phyloP scores from a whole-genome alignment of 768 basidiomycete genomes.

The Dioszegia aurantiaca region DNA sequence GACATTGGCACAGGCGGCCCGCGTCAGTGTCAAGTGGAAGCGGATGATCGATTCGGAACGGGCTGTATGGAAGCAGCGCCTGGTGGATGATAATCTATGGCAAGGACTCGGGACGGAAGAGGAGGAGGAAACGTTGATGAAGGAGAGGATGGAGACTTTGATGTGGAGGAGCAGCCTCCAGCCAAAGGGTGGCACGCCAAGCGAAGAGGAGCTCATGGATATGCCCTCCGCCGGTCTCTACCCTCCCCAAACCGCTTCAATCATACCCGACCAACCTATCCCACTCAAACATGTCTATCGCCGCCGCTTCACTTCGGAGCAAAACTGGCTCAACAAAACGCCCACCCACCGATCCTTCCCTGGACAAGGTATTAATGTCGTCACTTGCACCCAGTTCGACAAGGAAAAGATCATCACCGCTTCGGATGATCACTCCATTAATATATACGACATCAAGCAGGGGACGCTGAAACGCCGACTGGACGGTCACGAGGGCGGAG shows the following conservation, averaged over 20 bases:
- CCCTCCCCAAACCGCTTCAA: background rate
- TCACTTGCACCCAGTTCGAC: conserved; percentile 94
- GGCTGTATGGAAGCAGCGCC: conserved; percentile 80
- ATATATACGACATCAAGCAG: conserved; percentile 83
- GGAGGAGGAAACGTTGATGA: conserved; percentile 70
- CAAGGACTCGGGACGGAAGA: conserved; percentile 81
- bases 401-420: conserved; percentile 92
- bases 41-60: conserved; percentile 86
- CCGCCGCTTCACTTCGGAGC: conserved; percentile 74
- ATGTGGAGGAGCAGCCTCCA: conserved; percentile 19
- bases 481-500: conserved; percentile 89
- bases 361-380: conserved; percentile 75
- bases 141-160: conserved; percentile 53
- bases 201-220: conserved; percentile 53
- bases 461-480: conserved; percentile 72
- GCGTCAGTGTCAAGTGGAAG: conserved; percentile 88
- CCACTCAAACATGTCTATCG: conserved; percentile 79
- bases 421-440: conserved; percentile 94
- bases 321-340: conserved; percentile 69
- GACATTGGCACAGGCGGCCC: conserved; percentile 77
- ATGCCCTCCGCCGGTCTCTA: conserved; percentile 33
- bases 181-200: conserved; percentile 22
- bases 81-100: conserved; percentile 82
- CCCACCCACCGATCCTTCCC: conserved; percentile 71
- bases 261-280: conserved; percentile 22